These are phyloP conservation scores for Paramarasmius palmivorus DNA, from an alignment of 1,284 basidiomycete species.

Conservation along the genomic window DNA sequence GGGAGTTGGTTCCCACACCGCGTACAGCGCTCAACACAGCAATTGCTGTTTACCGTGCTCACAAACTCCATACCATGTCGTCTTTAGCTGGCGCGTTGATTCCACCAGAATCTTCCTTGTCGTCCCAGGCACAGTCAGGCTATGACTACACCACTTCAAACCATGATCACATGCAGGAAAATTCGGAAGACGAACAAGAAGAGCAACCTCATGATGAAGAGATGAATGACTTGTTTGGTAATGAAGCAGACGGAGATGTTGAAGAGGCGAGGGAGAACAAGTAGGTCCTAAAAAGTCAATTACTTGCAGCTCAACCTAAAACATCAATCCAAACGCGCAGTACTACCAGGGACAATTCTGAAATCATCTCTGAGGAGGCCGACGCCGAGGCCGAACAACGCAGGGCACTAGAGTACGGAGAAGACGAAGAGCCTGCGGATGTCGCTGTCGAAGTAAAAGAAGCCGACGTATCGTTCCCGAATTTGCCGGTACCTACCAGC, in stretches of 20 bases:
- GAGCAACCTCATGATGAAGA: slow-evolving; percentile 51
- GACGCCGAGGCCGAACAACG: slow-evolving; percentile 70
- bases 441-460: slow-evolving; percentile 60
- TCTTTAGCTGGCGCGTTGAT: slow-evolving; percentile 38
- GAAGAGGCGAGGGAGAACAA: slow-evolving; percentile 21
- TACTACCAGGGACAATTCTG: slow-evolving; percentile 13
- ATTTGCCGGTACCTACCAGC: slow-evolving; percentile 71
- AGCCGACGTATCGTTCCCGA: slow-evolving; percentile 75
- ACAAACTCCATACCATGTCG: slow-evolving; percentile 18
- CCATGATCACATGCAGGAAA: slow-evolving; percentile 47
- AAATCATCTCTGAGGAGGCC: slow-evolving; percentile 43
- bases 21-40: not conserved
- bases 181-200: slow-evolving; percentile 31
- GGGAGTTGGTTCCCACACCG: not conserved
- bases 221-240: slow-evolving; percentile 79
- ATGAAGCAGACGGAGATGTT: slow-evolving; percentile 60
- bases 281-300: slow-evolving; percentile 24
- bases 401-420: slow-evolving; percentile 77
- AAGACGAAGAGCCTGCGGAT: slow-evolving; percentile 68
- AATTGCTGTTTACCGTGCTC: not conserved
- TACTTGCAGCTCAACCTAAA: too few relatives aligned
- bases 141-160: slow-evolving; percentile 22
- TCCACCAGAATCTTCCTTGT: slow-evolving; percentile 16
- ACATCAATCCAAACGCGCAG: not conserved
- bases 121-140: not conserved